Conservation (phyloP, 257 asterid genomes). For the Solanum habrochaites region DNA sequence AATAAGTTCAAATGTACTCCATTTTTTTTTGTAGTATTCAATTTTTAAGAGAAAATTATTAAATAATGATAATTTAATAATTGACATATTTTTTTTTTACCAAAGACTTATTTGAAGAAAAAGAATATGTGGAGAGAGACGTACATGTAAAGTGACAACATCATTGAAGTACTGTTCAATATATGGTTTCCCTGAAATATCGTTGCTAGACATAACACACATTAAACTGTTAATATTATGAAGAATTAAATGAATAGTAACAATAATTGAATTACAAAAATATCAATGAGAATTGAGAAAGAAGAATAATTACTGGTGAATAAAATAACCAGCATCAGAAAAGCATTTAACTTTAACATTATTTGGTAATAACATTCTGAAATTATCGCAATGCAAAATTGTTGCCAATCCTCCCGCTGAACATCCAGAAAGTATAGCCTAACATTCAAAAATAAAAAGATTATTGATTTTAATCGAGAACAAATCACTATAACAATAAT, state of each 20-base stretch:
- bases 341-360: constrained; percentile 1
- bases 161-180: constrained; percentile 51
- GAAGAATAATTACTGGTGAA: not conserved
- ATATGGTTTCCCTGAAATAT: constrained; percentile 47
- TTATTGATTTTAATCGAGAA: no score
- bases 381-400: constrained; percentile 45
- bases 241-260: not conserved
- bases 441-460: not conserved
- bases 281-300: not conserved
- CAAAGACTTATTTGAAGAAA: no score
- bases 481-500: not conserved
- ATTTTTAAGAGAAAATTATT: not conserved
- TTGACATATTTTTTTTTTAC: not conserved
- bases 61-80: not conserved
- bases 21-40: not conserved
- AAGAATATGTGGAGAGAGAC: not conserved
- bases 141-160: constrained; percentile 67
- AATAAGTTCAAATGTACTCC: not conserved
- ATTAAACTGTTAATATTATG: not conserved
- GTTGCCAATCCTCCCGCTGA: constrained; percentile 57
- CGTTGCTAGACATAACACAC: constrained; percentile 37
- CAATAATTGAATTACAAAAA: not conserved
- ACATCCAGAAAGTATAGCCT: constrained; percentile 56
- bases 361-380: not conserved
- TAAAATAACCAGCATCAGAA: constrained; percentile 1